phyloP scores from a whole-genome alignment of 2,329 filamentous ascomycete species.

The Endoconidiophora laricicola region DNA sequence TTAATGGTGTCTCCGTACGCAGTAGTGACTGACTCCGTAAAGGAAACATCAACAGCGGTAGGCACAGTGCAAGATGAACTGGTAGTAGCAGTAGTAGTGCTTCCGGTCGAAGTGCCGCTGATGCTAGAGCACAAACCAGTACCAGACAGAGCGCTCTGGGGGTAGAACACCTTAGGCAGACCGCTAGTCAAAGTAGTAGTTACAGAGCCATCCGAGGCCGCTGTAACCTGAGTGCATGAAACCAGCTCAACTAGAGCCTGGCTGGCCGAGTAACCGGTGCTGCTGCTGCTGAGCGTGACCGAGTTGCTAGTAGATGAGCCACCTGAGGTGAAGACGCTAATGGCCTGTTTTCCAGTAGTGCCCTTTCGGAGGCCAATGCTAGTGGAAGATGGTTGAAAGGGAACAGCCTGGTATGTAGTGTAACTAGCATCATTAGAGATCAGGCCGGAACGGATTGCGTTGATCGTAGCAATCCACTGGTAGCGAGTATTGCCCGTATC shows the following conservation, averaged over 20 bases:
- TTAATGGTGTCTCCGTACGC: slow-evolving; percentile 33
- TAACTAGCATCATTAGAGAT: slow-evolving; percentile 10
- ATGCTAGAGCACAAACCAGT: slow-evolving; percentile 9
- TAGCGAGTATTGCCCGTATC: slow-evolving; percentile 11
- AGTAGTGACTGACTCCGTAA: slow-evolving; percentile 26
- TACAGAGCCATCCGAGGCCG: slow-evolving; percentile 10
- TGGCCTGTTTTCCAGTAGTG: slow-evolving; percentile 9
- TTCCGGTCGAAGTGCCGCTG: neutral
- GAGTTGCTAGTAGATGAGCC: slow-evolving; percentile 10
- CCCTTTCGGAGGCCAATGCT: slow-evolving; percentile 13
- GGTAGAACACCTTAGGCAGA: slow-evolving; percentile 13
- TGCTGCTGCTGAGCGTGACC: slow-evolving; percentile 10
- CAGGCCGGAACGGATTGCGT: slow-evolving; percentile 9
- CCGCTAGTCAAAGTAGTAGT: slow-evolving; percentile 11
- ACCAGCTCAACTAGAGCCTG: slow-evolving; percentile 13
- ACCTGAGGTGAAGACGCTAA: slow-evolving; percentile 13
- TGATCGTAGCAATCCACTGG: slow-evolving; percentile 11
- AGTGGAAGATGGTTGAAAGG: slow-evolving; percentile 11
- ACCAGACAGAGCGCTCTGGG: slow-evolving; percentile 6
- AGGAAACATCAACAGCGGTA: slow-evolving; percentile 25
- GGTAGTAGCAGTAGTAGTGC: neutral
- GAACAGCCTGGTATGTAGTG: slow-evolving; percentile 12
- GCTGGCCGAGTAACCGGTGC: slow-evolving; percentile 11
- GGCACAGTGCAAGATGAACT: slow-evolving; percentile 18
- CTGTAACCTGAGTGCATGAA: slow-evolving; percentile 10